phyloP scores from a whole-genome alignment of 2,329 filamentous ascomycete genomes.

The Clonostachys solani region DNA sequence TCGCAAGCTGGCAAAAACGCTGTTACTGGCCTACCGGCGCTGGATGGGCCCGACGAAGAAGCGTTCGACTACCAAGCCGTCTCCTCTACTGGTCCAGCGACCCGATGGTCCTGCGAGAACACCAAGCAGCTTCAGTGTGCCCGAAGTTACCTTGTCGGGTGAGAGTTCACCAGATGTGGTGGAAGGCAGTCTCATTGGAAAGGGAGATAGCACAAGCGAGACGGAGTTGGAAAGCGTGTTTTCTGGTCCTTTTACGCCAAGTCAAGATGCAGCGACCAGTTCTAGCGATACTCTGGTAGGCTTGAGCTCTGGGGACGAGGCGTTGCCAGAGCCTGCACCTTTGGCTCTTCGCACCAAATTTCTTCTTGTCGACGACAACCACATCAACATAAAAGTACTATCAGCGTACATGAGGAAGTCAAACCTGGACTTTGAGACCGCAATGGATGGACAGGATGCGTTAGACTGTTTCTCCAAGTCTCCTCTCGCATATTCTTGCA shows the following conservation, averaged over 20 bases:
- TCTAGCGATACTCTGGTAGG: too few species aligned
- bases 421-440: conserved; percentile 17
- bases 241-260: background rate
- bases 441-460: conserved; percentile 25
- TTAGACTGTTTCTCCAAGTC: conserved; percentile 16
- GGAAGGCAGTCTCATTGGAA: too few species aligned
- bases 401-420: conserved; percentile 27
- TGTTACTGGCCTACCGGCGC: conserved; percentile 14
- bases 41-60: conserved; percentile 7
- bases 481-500: conserved; percentile 14
- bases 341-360: conserved; percentile 12
- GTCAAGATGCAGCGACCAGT: background rate
- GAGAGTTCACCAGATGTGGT: background rate
- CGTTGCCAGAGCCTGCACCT: too few species aligned
- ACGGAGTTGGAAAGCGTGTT: too few species aligned
- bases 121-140: background rate
- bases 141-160: background rate
- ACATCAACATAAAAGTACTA: conserved; percentile 26
- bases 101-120: background rate
- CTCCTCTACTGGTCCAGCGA: background rate
- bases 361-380: conserved; percentile 34
- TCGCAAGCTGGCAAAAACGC: conserved; percentile 24
- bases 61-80: too few species aligned
- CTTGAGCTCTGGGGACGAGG: too few species aligned
- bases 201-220: too few species aligned